Evolutionary conservation across 148 eudicot species (phyloP), one percentile per base, ranked within the genome.

Genomic region (Bassia scoparia): DNA sequence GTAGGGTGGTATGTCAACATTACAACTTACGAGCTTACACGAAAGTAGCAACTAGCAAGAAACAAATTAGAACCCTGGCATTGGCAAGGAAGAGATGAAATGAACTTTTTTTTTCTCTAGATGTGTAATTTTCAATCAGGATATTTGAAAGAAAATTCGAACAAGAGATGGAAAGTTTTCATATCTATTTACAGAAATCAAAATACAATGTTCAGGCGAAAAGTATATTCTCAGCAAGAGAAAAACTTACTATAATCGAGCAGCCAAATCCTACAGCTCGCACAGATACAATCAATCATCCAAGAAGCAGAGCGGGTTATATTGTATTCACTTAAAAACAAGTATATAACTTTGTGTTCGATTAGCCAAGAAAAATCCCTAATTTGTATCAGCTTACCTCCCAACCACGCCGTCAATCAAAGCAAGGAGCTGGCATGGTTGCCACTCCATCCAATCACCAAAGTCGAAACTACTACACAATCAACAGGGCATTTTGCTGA

Each of bases 391-490:
- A 55, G 68, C 12, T 41, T 20, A 49, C 18, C 59, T 53, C 61
- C 21, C 53, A 30, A 55, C n/a, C 34, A 48, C 41, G 65, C 43
- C 21, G 64, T 80, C 79, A 82, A 76, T 71, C 55, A 31, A 80
- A 78, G 68, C 66, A 78, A 37, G 86, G 83, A 67, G 78, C 73
- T 86, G 80, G 74, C 85, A 86, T 44, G 77, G 35, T 74, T 88
- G 96, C 98, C 98, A 94, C 68, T 89, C 91, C 97, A 86, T 84
- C 75, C 86, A 86, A 63, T 89, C 97, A 67, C 90, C 93, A 59
- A 91, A 83, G 68, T 91, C 98, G 7, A 94, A 91, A 84, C 98
- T 91, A 75, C 96, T 87, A 16, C 88, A 74, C 97, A 94, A 68
- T 94, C 77, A 91, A 79, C 55, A 94, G 76, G 5, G 98, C 98